Base-by-base conservation (phyloP, 176 grass and related monocot species). In the Oryza glaberrima region DNA sequence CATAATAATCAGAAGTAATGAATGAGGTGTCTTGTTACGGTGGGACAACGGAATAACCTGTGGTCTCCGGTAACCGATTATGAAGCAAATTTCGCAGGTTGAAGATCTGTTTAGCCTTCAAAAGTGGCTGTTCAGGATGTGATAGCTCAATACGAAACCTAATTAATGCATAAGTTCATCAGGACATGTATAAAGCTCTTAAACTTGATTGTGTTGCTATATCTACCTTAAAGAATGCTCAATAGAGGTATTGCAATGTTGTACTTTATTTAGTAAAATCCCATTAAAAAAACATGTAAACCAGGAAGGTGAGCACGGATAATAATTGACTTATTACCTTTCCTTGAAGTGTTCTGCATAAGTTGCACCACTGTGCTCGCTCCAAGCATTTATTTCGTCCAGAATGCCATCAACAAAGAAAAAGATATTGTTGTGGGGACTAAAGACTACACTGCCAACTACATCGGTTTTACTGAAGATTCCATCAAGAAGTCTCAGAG, bases 91-190 rank as follows among this genome's bases (percentile, higher is more conserved):
- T 98, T 12, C 65, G 89, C 77, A 93, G 77, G 77, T 73, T 85
- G 84, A 89, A 98, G 67, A 98, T 85, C 51, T 82, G 96, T 41
- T 98, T 98, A 69, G 83, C 96, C 79, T 87, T 95, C 81, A 98
- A 79, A 76, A 98, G 58, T 22, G 95, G 95, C 70, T 95, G 95
- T 36, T 95, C 91, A 75, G 91, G 91, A 85, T 98, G 77, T 15
- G 83, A 93, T 56, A 98, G 69, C 66, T 85, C 8, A 17, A 98
- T 90, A 46, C 40, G 3, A 79, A 92, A 86, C 83, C 95, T 98
- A 81, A 35, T 81, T 86, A 90, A 67, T 35, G 13, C 14, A n/a
- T 86, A 82, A 73, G 4, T 84, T 76, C 15, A 56, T 72, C 46
- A 84, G 15, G 45, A 73, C 22, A 82, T 72, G 12, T 77, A 81